phyloP scores from a whole-genome alignment of 1,284 basidiomycete genomes.

The Moniliella sp. region DNA sequence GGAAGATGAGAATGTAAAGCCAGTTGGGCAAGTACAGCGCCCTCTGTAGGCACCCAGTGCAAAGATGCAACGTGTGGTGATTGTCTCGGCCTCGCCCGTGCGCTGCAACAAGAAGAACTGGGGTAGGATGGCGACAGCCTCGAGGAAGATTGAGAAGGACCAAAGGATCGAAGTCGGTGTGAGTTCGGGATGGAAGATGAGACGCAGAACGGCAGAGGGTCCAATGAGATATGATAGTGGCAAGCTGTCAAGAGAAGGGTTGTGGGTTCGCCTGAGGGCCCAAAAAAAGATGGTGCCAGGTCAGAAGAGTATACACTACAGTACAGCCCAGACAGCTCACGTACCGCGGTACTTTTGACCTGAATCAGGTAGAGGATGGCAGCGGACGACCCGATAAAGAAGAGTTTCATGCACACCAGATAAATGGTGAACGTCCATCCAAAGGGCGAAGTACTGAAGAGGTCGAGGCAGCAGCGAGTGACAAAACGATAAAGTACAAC shows the following conservation, averaged over 20 bases:
- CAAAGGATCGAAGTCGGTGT: too few relatives aligned
- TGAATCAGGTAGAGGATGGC: slow-evolving; percentile 92
- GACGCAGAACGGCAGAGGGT: slow-evolving; percentile 52
- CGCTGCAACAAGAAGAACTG: slow-evolving; percentile 95
- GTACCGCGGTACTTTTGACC: too few relatives aligned
- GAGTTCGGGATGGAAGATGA: slow-evolving; percentile 79
- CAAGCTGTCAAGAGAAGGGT: slow-evolving; percentile 94
- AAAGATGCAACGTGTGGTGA: slow-evolving; percentile 93
- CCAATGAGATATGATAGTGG: slow-evolving; percentile 70
- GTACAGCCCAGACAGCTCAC: too few relatives aligned
- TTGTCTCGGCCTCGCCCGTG: slow-evolving; percentile 91
- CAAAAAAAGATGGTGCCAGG: too few relatives aligned
- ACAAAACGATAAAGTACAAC: slow-evolving; percentile 71
- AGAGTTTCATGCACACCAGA: slow-evolving; percentile 57
- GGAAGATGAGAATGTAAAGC: too few relatives aligned
- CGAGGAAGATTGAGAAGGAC: slow-evolving; percentile 94
- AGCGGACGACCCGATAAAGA: slow-evolving; percentile 70
- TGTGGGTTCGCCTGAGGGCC: slow-evolving; percentile 81
- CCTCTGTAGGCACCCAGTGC: slow-evolving; percentile 81
- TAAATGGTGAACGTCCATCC: too few relatives aligned
- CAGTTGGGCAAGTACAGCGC: slow-evolving; percentile 95
- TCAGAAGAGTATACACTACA: too few relatives aligned
- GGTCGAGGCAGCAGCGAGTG: slow-evolving; percentile 21
- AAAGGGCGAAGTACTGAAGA: slow-evolving; percentile 11
- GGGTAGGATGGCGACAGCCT: slow-evolving; percentile 82